These are phyloP conservation scores for Phanerochaete sordida DNA, from an alignment of 768 basidiomycete genomes.

Conservation along the genomic window DNA sequence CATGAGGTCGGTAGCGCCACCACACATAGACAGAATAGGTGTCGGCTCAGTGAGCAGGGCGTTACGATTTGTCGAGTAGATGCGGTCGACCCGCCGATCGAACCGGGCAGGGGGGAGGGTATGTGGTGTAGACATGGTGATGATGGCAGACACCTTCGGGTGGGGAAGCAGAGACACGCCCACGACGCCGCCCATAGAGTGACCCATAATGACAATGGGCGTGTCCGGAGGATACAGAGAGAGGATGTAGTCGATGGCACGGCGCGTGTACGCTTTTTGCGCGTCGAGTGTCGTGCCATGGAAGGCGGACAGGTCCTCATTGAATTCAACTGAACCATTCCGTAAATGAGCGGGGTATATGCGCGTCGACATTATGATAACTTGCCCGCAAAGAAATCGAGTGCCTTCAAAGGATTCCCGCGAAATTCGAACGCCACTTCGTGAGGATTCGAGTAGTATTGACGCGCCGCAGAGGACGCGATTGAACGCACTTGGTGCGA, in stretches of 20 bases:
- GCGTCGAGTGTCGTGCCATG: constrained; percentile 86
- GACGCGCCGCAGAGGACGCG: constrained; percentile 84
- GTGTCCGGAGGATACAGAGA: constrained; percentile 66
- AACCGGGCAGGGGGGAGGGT: constrained; percentile 84
- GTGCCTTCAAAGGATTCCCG: constrained; percentile 42
- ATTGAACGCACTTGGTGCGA: constrained; percentile 93
- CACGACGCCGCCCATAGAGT: constrained; percentile 97
- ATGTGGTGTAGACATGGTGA: constrained; percentile 98
- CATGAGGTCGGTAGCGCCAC: constrained; percentile 89
- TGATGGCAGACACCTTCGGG: constrained; percentile 62
- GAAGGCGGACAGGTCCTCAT: constrained; percentile 95
- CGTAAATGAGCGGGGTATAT: background rate
- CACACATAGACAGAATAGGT: constrained; percentile 81
- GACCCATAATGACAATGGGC: constrained; percentile 75
- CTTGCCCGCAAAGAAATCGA: constrained; percentile 88
- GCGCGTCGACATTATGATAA: background rate
- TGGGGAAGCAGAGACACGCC: constrained; percentile 77
- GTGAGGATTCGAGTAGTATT: constrained; percentile 67
- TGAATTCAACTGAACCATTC: constrained; percentile 74
- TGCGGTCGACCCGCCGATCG: constrained; percentile 71
- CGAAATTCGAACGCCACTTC: constrained; percentile 50
- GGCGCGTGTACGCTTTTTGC: constrained; percentile 71
- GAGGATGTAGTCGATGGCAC: constrained; percentile 74
- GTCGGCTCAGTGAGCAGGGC: constrained; percentile 44
- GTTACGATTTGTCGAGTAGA: constrained; percentile 52